Conservation (phyloP, 2,329 filamentous ascomycete genomes). For the Clarireedia paspali region DNA sequence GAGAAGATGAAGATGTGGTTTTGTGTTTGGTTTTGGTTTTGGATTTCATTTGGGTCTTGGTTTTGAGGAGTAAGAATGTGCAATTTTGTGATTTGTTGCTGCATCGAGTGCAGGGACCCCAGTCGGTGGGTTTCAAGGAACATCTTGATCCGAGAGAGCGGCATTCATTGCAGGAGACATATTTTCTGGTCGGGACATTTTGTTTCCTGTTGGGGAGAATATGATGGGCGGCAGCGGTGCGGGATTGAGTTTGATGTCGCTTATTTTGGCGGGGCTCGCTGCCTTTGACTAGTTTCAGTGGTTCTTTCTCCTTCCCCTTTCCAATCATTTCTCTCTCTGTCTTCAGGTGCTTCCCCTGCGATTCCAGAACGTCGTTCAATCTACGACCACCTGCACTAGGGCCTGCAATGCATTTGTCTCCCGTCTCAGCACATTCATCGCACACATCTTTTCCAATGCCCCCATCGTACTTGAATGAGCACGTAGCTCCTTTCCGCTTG, state of each 20-base stretch:
- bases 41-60: background rate
- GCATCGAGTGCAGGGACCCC: conserved; percentile 20
- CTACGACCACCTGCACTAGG: background rate
- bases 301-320: background rate
- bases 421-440: conserved; percentile 16
- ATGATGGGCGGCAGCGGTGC: background rate
- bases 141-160: conserved; percentile 9
- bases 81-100: conserved; percentile 10
- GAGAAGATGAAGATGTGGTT: background rate
- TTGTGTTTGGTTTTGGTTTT: background rate
- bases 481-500: conserved; percentile 14
- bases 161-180: conserved; percentile 18
- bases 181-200: conserved; percentile 4
- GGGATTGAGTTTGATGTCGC: too few species aligned
- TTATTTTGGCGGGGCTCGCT: too few species aligned
- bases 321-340: background rate
- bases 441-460: conserved; percentile 16
- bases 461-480: conserved; percentile 17
- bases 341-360: background rate
- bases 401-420: conserved; percentile 16
- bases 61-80: conserved; percentile 11
- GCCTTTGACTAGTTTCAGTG: background rate
- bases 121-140: conserved; percentile 11
- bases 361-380: background rate
- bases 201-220: background rate